Evolutionary conservation across 2,329 filamentous ascomycete genomes (phyloP).

Genomic region (Gliomastix tumulicola): DNA sequence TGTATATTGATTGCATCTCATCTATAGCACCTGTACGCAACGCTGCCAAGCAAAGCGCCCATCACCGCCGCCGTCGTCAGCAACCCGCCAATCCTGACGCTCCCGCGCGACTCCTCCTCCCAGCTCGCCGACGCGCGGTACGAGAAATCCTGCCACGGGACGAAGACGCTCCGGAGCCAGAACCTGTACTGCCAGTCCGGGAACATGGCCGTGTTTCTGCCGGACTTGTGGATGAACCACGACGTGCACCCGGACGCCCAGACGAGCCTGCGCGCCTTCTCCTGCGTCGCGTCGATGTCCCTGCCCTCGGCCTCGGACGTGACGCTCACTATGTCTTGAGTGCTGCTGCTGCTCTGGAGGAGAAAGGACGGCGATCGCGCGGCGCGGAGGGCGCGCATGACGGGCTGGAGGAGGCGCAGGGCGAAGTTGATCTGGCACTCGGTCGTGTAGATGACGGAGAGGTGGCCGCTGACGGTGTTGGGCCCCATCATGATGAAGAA

Average conservation of each 20-base stretch:
- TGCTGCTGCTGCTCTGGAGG: background rate
- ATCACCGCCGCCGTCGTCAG: too few relatives aligned
- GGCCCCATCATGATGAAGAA: constrained; percentile 35
- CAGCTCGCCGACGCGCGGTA: background rate
- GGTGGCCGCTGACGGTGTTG: constrained; percentile 29
- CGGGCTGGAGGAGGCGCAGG: constrained; percentile 20
- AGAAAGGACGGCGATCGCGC: background rate
- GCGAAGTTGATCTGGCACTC: constrained; percentile 40
- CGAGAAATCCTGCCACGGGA: constrained; percentile 27
- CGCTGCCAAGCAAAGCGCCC: too few relatives aligned
- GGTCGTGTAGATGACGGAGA: constrained; percentile 36
- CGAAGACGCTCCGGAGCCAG: constrained; percentile 40
- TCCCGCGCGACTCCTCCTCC: too few relatives aligned
- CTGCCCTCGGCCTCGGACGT: constrained; percentile 18
- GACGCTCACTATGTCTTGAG: constrained; percentile 6
- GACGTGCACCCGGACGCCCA: constrained; percentile 42
- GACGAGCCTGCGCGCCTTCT: constrained; percentile 31
- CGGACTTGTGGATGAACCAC: constrained; percentile 42
- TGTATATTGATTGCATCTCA: too few relatives aligned
- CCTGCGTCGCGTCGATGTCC: constrained; percentile 26
- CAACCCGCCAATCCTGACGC: too few relatives aligned
- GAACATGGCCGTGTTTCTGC: constrained; percentile 43
- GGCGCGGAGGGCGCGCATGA: background rate
- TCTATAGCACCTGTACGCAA: too few relatives aligned
- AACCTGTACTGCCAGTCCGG: constrained; percentile 42